Evolutionary conservation across 208 protist genomes (phyloP).

Genomic region (Entamoeba invadens): DNA sequence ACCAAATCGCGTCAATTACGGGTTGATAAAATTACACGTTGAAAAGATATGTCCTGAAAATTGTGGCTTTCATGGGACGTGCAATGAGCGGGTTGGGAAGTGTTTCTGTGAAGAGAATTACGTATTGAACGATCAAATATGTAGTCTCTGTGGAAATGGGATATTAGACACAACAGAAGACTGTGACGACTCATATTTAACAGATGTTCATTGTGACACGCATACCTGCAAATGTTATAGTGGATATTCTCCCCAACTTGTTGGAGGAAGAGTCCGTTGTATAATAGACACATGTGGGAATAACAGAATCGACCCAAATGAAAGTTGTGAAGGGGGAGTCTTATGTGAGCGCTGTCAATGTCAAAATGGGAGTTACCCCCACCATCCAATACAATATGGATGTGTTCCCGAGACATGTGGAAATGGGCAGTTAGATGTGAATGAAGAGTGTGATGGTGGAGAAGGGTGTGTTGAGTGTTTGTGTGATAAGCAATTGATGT

Average conservation of each 20-base stretch:
- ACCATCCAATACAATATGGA: background rate
- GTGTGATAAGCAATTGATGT: background rate
- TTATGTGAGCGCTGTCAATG: background rate
- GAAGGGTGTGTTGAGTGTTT: background rate
- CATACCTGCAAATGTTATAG: background rate
- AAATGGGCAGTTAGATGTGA: background rate
- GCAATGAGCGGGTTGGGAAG: background rate
- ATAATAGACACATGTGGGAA: background rate
- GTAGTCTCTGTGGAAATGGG: background rate
- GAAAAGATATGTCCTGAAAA: background rate
- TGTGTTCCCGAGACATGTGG: background rate
- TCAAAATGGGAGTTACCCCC: background rate
- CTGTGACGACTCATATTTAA: background rate
- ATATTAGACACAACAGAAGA: background rate
- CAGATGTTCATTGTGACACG: background rate
- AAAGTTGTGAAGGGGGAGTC: background rate
- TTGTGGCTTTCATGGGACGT: background rate
- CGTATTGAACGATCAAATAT: background rate
- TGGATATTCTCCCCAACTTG: background rate
- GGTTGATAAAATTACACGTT: background rate
- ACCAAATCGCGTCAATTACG: background rate
- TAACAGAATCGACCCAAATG: background rate
- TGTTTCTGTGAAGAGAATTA: background rate
- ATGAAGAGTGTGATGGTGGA: background rate
- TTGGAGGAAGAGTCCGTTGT: background rate